These are phyloP conservation scores for Aspergillus sp. DNA, from an alignment of 2,329 filamentous ascomycete genomes.

Conservation along the genomic window DNA sequence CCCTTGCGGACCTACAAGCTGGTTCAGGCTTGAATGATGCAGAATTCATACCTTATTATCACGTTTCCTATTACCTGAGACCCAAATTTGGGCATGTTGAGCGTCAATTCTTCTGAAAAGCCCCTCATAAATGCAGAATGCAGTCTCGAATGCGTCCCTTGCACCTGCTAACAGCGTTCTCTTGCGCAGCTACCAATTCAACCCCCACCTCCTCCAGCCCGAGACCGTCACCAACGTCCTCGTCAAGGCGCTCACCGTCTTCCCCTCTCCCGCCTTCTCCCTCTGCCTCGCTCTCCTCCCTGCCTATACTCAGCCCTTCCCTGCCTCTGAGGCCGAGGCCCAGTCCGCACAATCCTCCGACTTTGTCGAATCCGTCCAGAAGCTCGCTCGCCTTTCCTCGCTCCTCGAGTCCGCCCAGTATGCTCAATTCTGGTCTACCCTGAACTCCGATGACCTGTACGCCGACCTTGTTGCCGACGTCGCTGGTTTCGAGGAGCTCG, in stretches of 20 bases:
- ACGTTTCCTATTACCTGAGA: conserved; percentile 99
- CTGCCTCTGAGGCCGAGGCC: conserved; percentile 54
- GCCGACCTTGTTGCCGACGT: conserved; percentile 95
- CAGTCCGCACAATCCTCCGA: conserved; percentile 47
- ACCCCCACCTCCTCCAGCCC: conserved; percentile 95
- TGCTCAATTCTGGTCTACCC: conserved; percentile 86
- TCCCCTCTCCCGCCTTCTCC: conserved; percentile 93
- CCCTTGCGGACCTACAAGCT: not conserved
- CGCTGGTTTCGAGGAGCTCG: conserved; percentile 89
- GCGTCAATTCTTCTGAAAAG: conserved; percentile 71
- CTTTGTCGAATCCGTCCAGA: conserved; percentile 85
- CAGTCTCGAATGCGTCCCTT: conserved; percentile 1
- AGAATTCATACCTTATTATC: conserved; percentile 59
- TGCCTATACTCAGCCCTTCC: conserved; percentile 72
- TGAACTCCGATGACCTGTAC: conserved; percentile 93
- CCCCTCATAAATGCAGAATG: conserved; percentile 1
- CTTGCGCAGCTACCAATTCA: conserved; percentile 90
- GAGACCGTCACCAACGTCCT: conserved; percentile 99
- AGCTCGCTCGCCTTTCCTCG: conserved; percentile 81
- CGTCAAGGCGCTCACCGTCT: conserved; percentile 96
- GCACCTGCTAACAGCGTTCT: not conserved
- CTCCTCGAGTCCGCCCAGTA: conserved; percentile 92
- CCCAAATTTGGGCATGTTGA: conserved; percentile 64
- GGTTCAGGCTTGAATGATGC: conserved; percentile 66
- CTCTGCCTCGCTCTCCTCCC: conserved; percentile 93